Evolutionary conservation across 768 basidiomycete genomes (phyloP), one percentile per base, ranked within the genome.

Genomic region (Mrakia hoshinonis): DNA sequence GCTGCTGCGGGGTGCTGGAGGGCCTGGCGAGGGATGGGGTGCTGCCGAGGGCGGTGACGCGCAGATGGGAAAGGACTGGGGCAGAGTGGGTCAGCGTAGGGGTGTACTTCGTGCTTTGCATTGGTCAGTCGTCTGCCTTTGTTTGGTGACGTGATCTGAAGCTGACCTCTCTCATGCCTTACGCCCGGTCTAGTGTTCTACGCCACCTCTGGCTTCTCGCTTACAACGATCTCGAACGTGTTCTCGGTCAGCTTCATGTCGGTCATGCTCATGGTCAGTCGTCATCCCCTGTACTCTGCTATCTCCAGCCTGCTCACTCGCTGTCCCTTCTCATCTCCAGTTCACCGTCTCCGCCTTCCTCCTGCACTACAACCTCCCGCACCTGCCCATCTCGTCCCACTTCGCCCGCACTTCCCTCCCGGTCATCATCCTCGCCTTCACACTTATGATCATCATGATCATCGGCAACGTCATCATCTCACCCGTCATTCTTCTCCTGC

Each of bases 361-460:
- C 5, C 79, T 89, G 34, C 85, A 85, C 71, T 88, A 87, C 79
- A 87, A 87, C 71, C 84, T 87, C 22, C 85, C 85, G 22, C 83
- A 86, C 39, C 78, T 89, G 4, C 82, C 81, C 6, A 81, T 87
- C 36, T 71, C 75, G 12, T 77, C 39, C 12, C 64, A 51, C 6
- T 66, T 67, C 51, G 13, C 77, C 3, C 79, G 74, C 22, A 83
- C 85, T 6, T 78, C 82, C 6, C 76, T 87, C 3, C 67, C 75
- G 18, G 75, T 81, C 34, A 80, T 87, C 39, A 70, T 84, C 15
- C 68, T 81, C 15, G 81, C 86, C 0, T 72, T 85, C 29, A 60
- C 80, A 3, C 77, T 87, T 9, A 80, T 82, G 0, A 72, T 78
- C 0, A 77, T 80, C 1, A 80, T 87, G 1, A 82, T 86, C 69